phyloP scores from a whole-genome alignment of 1,284 basidiomycete genomes.

The Prillingera fragicola region DNA sequence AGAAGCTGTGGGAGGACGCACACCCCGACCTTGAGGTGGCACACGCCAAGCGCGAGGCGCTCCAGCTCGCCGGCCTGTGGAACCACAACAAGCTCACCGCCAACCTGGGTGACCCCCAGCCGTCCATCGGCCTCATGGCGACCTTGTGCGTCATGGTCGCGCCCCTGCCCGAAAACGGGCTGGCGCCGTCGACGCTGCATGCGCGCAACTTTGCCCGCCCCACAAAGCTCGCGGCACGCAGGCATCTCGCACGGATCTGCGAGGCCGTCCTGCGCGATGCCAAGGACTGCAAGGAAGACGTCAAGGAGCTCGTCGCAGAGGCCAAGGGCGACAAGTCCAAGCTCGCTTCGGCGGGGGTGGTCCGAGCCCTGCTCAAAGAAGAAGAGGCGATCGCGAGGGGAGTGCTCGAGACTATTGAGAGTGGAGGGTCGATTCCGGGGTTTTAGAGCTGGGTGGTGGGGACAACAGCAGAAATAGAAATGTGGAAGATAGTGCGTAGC shows the following conservation, averaged over 20 bases:
- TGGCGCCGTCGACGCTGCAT: constrained; percentile 5
- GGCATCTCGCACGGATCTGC: constrained; percentile 10
- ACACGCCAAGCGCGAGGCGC: constrained; percentile 11
- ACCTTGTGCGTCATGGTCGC: constrained; percentile 12
- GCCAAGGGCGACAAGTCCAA: constrained; percentile 3
- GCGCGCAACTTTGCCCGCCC: constrained; percentile 10
- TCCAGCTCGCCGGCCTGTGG: constrained; percentile 15
- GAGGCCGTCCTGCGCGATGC: constrained; percentile 12
- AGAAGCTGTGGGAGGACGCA: constrained; percentile 47
- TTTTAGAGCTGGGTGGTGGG: no score
- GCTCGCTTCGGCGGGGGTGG: constrained; percentile 3
- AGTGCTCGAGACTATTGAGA: constrained; percentile 11
- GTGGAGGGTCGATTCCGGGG: constrained; percentile 8
- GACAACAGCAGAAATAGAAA: no score
- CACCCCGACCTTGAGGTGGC: no score
- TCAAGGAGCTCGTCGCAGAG: constrained; percentile 1
- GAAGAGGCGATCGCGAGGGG: constrained; percentile 9
- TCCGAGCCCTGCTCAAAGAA: constrained; percentile 14
- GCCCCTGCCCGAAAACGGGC: constrained; percentile 5
- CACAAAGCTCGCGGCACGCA: constrained; percentile 7
- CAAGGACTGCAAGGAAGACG: constrained; percentile 6
- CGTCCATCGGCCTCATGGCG: constrained; percentile 12
- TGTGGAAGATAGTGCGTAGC: no score
- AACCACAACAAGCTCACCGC: constrained; percentile 14
- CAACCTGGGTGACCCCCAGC: constrained; percentile 17